Evolutionary conservation across 345 rosid species (phyloP), one percentile per base, ranked within the genome.

Genomic region (Eucalyptus erythrocorys): DNA sequence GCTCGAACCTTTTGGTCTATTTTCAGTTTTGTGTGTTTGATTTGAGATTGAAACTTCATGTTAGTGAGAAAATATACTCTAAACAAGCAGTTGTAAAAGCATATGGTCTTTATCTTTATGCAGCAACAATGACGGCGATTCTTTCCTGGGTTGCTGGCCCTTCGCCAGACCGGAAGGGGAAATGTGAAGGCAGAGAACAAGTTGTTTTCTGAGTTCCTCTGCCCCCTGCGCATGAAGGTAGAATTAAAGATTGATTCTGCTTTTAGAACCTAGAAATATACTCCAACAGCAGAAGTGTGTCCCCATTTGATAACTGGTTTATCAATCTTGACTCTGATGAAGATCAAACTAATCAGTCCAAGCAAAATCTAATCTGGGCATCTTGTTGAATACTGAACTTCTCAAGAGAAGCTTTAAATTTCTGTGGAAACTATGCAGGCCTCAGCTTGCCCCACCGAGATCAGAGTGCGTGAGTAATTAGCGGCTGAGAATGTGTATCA

Each of bases 71-170:
- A 76, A 2, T 42, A 76, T 40, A 21, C 9, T 21, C 82, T 76
- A 21, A 21, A 40, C 8, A 43, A 76, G 82, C 47, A 76, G 82
- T 76, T 76, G 82, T 21, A 6, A 76, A 21, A 37, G 47, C 27
- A 6, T 21, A 76, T 76, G 82, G 7, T 40, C 82, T 2, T 24
- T 10, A 40, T 76, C 27, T 76, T 40, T 40, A 12, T 76, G 82
- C 5, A 0, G 5, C 47, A 21, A 6, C 27, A 37, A 21, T 40
- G 82, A 37, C 2, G 5, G 47, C 15, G 16, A 76, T 40, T 24
- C 47, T 76, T 11, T 37, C 82, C 43, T 21, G 82, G 87, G 91
- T 47, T 88, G 92, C 91, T 94, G 90, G 91, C 89, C 93, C 8
- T 88, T 91, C 59, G 87, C 92, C 47, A 2, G 59, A 17, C n/a